Evolutionary conservation across 1,139 yeast species (phyloP).

Genomic region (Debaryomycetaceae sp.): DNA sequence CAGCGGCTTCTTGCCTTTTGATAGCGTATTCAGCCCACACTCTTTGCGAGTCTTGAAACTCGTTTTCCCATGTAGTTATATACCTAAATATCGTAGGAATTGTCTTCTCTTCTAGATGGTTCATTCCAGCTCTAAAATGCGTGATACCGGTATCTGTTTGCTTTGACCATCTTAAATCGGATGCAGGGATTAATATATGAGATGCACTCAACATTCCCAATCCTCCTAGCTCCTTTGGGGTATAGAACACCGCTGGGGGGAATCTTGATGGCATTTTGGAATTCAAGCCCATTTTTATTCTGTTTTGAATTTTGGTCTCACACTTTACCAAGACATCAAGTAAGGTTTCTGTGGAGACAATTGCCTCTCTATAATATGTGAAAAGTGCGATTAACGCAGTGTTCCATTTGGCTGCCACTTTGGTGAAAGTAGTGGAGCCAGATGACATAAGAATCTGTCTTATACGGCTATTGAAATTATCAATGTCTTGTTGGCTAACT

Average conservation of each 20-base stretch:
- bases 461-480: slow-evolving; percentile 76
- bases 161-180: slow-evolving; percentile 86
- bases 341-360: slow-evolving; percentile 73
- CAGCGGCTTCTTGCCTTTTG: slow-evolving; percentile 82
- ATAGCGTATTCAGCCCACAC: slow-evolving; percentile 98
- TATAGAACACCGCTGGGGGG: slow-evolving; percentile 98
- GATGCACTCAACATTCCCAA: slow-evolving; percentile 97
- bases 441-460: slow-evolving; percentile 92
- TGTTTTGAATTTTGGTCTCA: slow-evolving; percentile 90
- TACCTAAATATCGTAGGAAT: slow-evolving; percentile 94
- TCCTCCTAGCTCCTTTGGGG: slow-evolving; percentile 97
- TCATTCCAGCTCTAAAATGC: slow-evolving; percentile 93
- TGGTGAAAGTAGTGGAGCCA: slow-evolving; percentile 93
- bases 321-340: slow-evolving; percentile 83
- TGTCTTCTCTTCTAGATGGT: slow-evolving; percentile 70
- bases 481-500: slow-evolving; percentile 78
- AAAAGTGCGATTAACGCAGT: slow-evolving; percentile 84
- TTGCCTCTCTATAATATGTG: slow-evolving; percentile 91
- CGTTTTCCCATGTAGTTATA: slow-evolving; percentile 95
- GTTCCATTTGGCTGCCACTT: slow-evolving; percentile 95
- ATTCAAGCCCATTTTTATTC: slow-evolving; percentile 92
- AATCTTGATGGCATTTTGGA: slow-evolving; percentile 98
- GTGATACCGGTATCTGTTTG: slow-evolving; percentile 95
- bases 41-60: slow-evolving; percentile 87
- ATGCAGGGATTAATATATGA: slow-evolving; percentile 89